phyloP scores from a whole-genome alignment of 805 yeast species.

The Lipomyces mesembrius region DNA sequence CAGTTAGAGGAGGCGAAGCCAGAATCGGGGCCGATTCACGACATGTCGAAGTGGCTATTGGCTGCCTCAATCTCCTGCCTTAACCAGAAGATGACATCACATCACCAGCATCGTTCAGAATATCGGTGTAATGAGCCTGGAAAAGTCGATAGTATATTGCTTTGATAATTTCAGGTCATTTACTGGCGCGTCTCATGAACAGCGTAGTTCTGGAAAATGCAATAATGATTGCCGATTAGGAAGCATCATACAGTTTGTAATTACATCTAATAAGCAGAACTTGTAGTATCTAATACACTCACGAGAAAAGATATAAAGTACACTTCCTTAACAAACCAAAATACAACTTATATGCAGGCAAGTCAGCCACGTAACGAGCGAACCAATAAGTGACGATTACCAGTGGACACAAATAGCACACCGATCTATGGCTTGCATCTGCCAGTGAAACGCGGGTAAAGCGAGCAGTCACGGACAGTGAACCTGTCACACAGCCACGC shows the following conservation, averaged over 20 bases:
- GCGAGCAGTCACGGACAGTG: conserved; percentile 97
- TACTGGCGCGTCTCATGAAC: no score
- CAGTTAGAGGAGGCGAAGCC: no score
- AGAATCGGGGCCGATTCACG: no score
- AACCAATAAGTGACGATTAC: not conserved
- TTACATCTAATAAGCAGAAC: not conserved
- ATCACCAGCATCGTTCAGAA: no score
- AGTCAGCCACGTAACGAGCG: not conserved
- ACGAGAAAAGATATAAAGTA: not conserved
- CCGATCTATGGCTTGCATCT: conserved; percentile 89
- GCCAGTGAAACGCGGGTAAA: conserved; percentile 97
- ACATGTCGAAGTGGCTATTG: no score
- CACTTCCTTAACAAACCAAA: not conserved
- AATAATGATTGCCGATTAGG: no score
- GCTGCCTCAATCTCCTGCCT: no score
- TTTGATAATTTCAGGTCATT: no score
- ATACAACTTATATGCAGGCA: not conserved
- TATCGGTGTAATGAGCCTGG: no score
- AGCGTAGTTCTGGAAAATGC: no score
- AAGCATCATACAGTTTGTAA: not conserved
- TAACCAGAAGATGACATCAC: no score
- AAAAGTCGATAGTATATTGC: no score
- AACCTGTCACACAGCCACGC: conserved; percentile 98
- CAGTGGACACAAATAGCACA: not conserved
- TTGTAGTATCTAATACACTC: not conserved